Conservation (phyloP, 805 yeast genomes). For the Saccharomycopsis babjevae region DNA sequence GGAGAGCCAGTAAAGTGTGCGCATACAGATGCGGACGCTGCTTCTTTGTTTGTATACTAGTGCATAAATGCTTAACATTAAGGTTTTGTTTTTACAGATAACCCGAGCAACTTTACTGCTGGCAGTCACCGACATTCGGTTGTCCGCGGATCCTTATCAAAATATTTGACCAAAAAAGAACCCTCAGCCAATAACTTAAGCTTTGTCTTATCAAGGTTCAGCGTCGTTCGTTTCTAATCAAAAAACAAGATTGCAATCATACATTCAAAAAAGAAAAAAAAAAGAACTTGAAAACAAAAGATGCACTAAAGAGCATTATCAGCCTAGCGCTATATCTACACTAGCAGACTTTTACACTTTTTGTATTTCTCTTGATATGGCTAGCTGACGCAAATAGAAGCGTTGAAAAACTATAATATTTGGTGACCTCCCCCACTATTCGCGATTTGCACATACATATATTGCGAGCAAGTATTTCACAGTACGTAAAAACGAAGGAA, state of each 20-base stretch:
- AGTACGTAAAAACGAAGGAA: too few relatives aligned
- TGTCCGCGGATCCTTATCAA: not conserved
- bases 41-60: not conserved
- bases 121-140: not conserved
- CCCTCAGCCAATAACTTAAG: not conserved
- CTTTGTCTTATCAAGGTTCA: not conserved
- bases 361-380: too few relatives aligned
- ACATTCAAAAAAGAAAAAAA: too few relatives aligned
- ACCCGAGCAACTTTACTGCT: not conserved
- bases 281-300: not conserved
- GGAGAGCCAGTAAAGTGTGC: not conserved
- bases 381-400: too few relatives aligned
- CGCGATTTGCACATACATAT: too few relatives aligned
- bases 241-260: too few relatives aligned
- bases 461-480: too few relatives aligned
- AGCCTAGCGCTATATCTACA: too few relatives aligned
- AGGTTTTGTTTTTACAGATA: not conserved
- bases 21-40: not conserved
- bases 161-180: not conserved
- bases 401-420: too few relatives aligned
- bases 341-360: too few relatives aligned
- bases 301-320: not conserved
- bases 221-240: not conserved
- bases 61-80: not conserved
- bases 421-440: too few relatives aligned